Evolutionary conservation across 2,329 filamentous ascomycete species (phyloP).

Genomic region (Beauveria scarabaeidicola): DNA sequence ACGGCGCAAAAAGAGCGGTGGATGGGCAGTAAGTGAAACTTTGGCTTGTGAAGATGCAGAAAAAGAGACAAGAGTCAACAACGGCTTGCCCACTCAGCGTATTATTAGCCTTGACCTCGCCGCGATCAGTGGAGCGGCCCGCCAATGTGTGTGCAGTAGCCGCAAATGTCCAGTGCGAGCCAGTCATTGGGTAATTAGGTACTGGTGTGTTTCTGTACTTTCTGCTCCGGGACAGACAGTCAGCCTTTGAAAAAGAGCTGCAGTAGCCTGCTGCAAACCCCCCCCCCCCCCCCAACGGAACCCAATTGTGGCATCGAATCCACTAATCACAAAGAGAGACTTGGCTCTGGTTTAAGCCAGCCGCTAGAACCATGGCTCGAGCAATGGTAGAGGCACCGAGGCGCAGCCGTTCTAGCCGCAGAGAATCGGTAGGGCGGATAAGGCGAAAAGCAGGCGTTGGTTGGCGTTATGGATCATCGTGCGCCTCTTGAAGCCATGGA

Average conservation of each 20-base stretch:
- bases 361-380: not conserved
- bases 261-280: not conserved
- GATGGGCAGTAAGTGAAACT: slow-evolving; percentile 8
- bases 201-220: not conserved
- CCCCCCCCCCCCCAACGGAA: not conserved
- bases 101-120: not conserved
- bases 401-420: not conserved
- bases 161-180: not conserved
- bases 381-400: not conserved
- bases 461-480: not conserved
- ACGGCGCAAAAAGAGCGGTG: slow-evolving; percentile 9
- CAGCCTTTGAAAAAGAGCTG: not conserved
- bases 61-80: slow-evolving; percentile 11
- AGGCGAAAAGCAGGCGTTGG: not conserved
- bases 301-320: not conserved
- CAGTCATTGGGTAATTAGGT: not conserved
- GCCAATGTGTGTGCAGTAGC: not conserved
- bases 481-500: not conserved
- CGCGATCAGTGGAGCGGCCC: slow-evolving; percentile 1
- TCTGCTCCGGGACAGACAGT: not conserved
- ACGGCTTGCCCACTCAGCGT: not conserved
- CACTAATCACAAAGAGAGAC: not conserved
- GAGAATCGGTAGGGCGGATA: slow-evolving; percentile 1
- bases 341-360: not conserved
- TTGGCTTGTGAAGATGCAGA: slow-evolving; percentile 6